These are phyloP conservation scores for Patellifolia procumbens DNA, from an alignment of 179 eudicot species.

Conservation along the genomic window DNA sequence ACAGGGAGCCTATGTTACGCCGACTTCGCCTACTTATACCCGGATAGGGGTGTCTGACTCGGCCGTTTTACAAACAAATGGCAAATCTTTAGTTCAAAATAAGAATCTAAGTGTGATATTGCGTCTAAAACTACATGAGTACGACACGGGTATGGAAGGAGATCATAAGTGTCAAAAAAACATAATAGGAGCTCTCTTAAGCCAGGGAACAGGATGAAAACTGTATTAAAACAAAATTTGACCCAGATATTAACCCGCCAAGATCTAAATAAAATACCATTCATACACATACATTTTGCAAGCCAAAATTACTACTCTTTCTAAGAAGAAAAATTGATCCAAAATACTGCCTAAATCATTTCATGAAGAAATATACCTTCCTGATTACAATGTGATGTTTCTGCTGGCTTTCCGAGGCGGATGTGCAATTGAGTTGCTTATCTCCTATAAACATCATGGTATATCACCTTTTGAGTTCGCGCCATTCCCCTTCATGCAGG, in stretches of 20 bases:
- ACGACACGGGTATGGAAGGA: too few species aligned
- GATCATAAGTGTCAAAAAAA: too few species aligned
- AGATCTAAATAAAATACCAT: not conserved
- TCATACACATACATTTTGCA: slow-evolving; percentile 8
- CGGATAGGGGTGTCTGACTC: too few species aligned
- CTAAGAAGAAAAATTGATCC: slow-evolving; percentile 8
- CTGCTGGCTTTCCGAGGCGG: slow-evolving; percentile 16
- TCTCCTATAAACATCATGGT: not conserved
- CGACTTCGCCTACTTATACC: too few species aligned
- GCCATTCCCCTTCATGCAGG: slow-evolving; percentile 9
- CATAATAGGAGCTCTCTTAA: too few species aligned
- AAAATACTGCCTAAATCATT: slow-evolving; percentile 24
- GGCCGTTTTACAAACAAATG: too few species aligned
- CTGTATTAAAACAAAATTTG: slow-evolving; percentile 12
- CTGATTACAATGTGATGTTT: slow-evolving; percentile 22
- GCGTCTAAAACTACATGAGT: too few species aligned
- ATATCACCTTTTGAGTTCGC: not conserved
- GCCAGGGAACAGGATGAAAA: too few species aligned
- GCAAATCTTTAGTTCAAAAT: too few species aligned
- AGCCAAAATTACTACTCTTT: slow-evolving; percentile 14
- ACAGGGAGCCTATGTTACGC: too few species aligned
- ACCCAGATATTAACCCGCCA: not conserved
- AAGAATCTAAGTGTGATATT: too few species aligned
- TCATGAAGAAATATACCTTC: slow-evolving; percentile 33
- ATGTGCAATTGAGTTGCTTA: slow-evolving; percentile 1